These are phyloP conservation scores for Aspergillus luchuensis DNA, from an alignment of 2,329 filamentous ascomycete genomes.

Conservation along the genomic window DNA sequence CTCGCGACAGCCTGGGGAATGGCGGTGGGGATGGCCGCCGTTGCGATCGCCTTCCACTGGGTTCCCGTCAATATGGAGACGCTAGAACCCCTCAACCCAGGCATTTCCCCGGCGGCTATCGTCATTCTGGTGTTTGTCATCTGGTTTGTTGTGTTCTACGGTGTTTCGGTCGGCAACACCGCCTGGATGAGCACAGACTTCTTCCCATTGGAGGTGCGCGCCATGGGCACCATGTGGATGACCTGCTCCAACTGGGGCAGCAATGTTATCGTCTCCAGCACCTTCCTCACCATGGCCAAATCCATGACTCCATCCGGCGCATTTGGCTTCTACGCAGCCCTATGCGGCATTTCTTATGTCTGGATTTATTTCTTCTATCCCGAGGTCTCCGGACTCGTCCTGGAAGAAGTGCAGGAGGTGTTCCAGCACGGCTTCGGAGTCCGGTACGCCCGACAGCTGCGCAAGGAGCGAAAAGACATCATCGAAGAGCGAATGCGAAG, in stretches of 20 bases:
- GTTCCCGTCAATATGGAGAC: constrained; percentile 50
- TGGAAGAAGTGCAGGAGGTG: constrained; percentile 46
- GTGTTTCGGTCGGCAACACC: constrained; percentile 51
- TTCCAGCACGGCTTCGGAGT: constrained; percentile 56
- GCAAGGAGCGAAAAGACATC: constrained; percentile 37
- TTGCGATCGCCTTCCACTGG: constrained; percentile 51
- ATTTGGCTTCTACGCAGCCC: constrained; percentile 56
- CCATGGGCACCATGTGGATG: constrained; percentile 54
- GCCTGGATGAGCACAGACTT: constrained; percentile 55
- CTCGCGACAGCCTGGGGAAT: constrained; percentile 50
- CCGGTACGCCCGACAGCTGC: constrained; percentile 43
- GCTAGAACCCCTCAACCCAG: constrained; percentile 26
- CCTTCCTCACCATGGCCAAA: constrained; percentile 55
- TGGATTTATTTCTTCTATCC: constrained; percentile 26
- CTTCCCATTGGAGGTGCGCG: constrained; percentile 52
- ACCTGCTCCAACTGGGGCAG: constrained; percentile 51
- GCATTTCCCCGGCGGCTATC: constrained; percentile 39
- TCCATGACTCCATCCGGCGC: constrained; percentile 53
- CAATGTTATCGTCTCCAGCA: constrained; percentile 55
- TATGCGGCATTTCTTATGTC: constrained; percentile 51
- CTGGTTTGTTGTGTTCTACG: constrained; percentile 50
- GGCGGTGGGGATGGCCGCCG: constrained; percentile 38
- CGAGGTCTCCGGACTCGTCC: constrained; percentile 25
- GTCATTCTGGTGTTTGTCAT: constrained; percentile 50
- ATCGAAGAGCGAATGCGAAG: constrained; percentile 29